phyloP scores from a whole-genome alignment of 2,329 filamentous ascomycete genomes.

The Drechslerella stenobrocha region DNA sequence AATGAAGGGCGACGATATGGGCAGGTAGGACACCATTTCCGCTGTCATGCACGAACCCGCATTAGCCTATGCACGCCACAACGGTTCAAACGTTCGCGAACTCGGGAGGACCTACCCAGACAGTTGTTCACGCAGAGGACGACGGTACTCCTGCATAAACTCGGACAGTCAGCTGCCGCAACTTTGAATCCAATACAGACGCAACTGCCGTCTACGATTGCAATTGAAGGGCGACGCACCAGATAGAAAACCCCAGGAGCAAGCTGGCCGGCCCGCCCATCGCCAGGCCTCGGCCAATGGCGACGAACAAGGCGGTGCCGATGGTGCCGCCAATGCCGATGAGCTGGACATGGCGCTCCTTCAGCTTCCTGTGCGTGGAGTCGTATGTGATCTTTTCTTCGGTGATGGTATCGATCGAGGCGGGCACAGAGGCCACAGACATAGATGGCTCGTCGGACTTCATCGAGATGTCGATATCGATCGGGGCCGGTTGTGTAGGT shows the following conservation, averaged over 20 bases:
- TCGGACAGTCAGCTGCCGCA: background rate
- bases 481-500: too few species aligned
- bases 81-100: background rate
- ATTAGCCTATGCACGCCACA: background rate
- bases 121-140: constrained; percentile 65
- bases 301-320: constrained; percentile 65
- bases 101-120: constrained; percentile 39
- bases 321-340: constrained; percentile 69
- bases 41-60: constrained; percentile 58
- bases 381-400: constrained; percentile 48
- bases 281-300: constrained; percentile 64
- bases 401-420: constrained; percentile 41
- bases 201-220: too few species aligned
- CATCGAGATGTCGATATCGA: constrained; percentile 13
- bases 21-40: constrained; percentile 76
- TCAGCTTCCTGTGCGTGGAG: constrained; percentile 58
- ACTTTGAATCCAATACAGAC: constrained; percentile 3
- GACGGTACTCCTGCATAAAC: constrained; percentile 59
- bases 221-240: constrained; percentile 54
- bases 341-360: constrained; percentile 64
- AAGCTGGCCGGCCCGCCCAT: constrained; percentile 62
- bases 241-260: constrained; percentile 62
- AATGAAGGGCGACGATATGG: constrained; percentile 77
- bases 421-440: constrained; percentile 1
- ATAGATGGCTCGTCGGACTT: constrained; percentile 13